A percentile compares a stretch with the other conserved stretches of the same genome.
Conservation (phyloP, 306 rosid species). For the Casuarina equisetifolia region DNA sequence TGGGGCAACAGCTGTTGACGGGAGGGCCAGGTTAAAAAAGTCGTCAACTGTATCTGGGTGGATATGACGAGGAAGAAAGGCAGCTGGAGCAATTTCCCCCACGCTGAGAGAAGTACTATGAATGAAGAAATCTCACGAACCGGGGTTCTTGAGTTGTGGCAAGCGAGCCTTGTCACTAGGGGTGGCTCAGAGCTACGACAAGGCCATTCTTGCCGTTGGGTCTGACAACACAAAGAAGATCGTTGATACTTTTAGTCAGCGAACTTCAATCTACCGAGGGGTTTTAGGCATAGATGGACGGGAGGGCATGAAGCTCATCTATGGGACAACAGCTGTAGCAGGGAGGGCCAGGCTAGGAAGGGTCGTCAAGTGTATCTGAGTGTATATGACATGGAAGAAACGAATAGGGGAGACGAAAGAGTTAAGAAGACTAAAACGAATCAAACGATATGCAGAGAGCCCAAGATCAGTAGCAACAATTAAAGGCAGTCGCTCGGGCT, state of each 20-base stretch:
- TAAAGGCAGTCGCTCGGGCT: no score
- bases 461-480: no score
- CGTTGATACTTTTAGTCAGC: conserved; percentile 84
- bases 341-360: conserved; percentile 97
- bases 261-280: conserved; percentile 96
- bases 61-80: conserved; percentile 98
- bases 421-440: no score
- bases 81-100: conserved; percentile 61
- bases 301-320: conserved; percentile 99
- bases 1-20: conserved; percentile 99
- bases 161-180: conserved; percentile 57
- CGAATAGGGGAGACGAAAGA: no score
- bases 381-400: conserved; percentile 97
- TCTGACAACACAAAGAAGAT: conserved; percentile 57
- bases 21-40: conserved; percentile 98
- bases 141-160: conserved; percentile 41
- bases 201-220: conserved; percentile 38
- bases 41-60: conserved; percentile 85
- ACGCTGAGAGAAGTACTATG: no score
- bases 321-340: conserved; percentile 99
- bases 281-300: conserved; percentile 97
- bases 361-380: conserved; percentile 79
- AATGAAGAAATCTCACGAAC: conserved; percentile 26
- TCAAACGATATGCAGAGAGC: no score
- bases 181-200: conserved; percentile 46